These are phyloP conservation scores for Penicillium goetzii DNA, from an alignment of 495 filamentous ascomycete genomes.

Conservation along the genomic window DNA sequence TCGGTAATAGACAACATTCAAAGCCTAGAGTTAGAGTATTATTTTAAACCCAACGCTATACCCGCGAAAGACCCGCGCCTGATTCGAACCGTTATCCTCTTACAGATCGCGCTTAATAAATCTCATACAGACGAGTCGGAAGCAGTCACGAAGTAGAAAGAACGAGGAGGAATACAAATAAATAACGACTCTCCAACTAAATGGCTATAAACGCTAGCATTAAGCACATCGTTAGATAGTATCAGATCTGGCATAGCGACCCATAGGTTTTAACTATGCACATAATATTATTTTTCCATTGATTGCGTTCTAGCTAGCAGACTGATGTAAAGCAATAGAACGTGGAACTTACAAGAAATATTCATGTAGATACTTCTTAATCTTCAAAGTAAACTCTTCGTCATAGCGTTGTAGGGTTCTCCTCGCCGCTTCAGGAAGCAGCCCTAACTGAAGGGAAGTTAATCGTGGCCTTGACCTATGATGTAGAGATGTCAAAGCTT, in stretches of 20 bases:
- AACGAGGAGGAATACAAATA: too few relatives aligned
- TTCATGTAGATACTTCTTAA: slow-evolving; percentile 2
- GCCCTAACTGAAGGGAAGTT: neutral
- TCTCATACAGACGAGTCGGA: too few relatives aligned
- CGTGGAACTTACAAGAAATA: neutral
- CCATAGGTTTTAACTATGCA: neutral
- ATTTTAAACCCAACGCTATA: too few relatives aligned
- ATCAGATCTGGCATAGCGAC: slow-evolving; percentile 1
- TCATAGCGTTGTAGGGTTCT: neutral
- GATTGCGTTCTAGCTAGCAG: neutral
- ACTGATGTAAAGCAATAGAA: neutral
- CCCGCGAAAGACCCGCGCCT: too few relatives aligned
- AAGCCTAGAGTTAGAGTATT: too few relatives aligned
- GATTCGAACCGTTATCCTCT: too few relatives aligned
- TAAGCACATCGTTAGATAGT: neutral
- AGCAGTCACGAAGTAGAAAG: too few relatives aligned
- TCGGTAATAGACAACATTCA: too few relatives aligned
- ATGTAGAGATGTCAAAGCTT: slow-evolving; percentile 1
- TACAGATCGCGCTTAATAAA: too few relatives aligned
- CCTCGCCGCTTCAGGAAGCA: slow-evolving; percentile 1
- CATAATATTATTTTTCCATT: neutral
- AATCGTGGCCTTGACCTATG: neutral
- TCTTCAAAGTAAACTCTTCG: slow-evolving; percentile 1
- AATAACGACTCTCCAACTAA: slow-evolving; percentile 1
- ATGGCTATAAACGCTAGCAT: neutral